Percentiles rank a stretch among this genome's conserved stretches.
These are phyloP conservation scores for Aspergillus oerlinghausenensis DNA, from an alignment of 2,329 filamentous ascomycete species.

Conservation along the genomic window DNA sequence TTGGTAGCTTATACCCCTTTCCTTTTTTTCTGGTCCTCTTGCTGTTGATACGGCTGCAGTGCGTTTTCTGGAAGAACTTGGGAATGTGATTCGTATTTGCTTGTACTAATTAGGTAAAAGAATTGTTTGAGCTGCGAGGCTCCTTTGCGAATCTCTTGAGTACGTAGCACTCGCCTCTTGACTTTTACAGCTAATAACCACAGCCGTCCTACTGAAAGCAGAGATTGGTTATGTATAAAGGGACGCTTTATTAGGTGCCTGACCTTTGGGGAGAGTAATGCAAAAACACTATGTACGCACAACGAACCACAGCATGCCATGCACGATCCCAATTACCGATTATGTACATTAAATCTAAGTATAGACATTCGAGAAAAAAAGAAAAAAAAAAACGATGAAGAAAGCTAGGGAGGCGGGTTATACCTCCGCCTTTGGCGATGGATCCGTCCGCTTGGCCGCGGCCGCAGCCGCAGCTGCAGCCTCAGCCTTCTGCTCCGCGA, in stretches of 20 bases:
- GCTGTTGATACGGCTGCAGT: neutral
- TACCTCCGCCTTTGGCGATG: neutral
- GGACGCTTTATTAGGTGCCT: neutral
- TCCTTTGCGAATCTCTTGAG: neutral
- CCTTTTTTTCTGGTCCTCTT: conserved; percentile 4
- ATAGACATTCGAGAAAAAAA: neutral
- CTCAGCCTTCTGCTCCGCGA: conserved; percentile 52
- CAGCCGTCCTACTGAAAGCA: neutral
- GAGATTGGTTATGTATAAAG: neutral
- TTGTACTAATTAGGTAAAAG: neutral
- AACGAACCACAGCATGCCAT: neutral
- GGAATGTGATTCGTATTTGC: conserved; percentile 1
- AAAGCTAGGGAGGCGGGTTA: neutral
- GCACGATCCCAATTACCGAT: neutral
- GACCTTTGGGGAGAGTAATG: neutral
- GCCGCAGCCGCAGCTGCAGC: conserved; percentile 61
- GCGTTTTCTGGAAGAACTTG: conserved; percentile 2
- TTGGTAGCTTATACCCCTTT: conserved; percentile 12
- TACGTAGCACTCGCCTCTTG: neutral
- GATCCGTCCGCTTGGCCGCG: conserved; percentile 37
- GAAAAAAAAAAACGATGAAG: neutral
- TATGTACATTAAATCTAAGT: neutral
- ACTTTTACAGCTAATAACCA: neutral
- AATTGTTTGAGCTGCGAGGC: neutral
- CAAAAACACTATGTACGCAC: neutral